Evolutionary conservation across 2,329 filamentous ascomycete genomes (phyloP).

Genomic region (Clonostachys rhizophaga): DNA sequence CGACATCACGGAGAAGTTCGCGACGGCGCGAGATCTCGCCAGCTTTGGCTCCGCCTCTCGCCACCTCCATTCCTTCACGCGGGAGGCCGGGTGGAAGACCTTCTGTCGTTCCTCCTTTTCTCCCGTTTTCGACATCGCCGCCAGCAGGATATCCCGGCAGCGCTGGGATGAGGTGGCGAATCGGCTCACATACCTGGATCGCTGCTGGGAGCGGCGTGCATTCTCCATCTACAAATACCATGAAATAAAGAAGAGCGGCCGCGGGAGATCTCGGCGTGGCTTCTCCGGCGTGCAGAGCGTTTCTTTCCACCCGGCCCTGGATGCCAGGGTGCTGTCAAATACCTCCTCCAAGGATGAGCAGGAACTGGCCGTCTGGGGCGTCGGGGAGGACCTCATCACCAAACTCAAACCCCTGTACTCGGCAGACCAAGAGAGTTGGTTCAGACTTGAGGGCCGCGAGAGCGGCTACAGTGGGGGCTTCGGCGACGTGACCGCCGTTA

Average conservation of each 20-base stretch:
- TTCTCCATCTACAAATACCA: conserved; percentile 25
- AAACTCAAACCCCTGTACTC: conserved; percentile 23
- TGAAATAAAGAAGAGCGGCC: conserved; percentile 6
- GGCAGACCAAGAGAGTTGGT: conserved; percentile 22
- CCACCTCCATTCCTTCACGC: conserved; percentile 29
- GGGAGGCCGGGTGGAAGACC: conserved; percentile 40
- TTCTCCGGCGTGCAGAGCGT: conserved; percentile 21
- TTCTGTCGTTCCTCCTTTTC: conserved; percentile 42
- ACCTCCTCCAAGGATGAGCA: conserved; percentile 17
- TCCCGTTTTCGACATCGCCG: conserved; percentile 24
- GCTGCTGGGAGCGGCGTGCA: conserved; percentile 46
- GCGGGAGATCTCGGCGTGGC: conserved; percentile 7
- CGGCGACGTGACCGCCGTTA: conserved; percentile 44
- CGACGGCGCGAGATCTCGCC: conserved; percentile 42
- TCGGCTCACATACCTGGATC: conserved; percentile 42
- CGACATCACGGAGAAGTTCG: conserved; percentile 38
- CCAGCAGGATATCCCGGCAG: conserved; percentile 1
- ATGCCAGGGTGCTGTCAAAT: conserved; percentile 27
- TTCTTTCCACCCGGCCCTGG: conserved; percentile 40
- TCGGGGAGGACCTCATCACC: conserved; percentile 44
- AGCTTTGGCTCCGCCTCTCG: conserved; percentile 31
- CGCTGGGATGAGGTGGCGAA: conserved; percentile 34
- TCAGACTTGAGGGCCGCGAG: conserved; percentile 26
- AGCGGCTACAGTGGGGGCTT: conserved; percentile 34
- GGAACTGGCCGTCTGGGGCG: conserved; percentile 45